Base-by-base conservation (phyloP, 495 filamentous ascomycete species). In the Daldinia concentrica region DNA sequence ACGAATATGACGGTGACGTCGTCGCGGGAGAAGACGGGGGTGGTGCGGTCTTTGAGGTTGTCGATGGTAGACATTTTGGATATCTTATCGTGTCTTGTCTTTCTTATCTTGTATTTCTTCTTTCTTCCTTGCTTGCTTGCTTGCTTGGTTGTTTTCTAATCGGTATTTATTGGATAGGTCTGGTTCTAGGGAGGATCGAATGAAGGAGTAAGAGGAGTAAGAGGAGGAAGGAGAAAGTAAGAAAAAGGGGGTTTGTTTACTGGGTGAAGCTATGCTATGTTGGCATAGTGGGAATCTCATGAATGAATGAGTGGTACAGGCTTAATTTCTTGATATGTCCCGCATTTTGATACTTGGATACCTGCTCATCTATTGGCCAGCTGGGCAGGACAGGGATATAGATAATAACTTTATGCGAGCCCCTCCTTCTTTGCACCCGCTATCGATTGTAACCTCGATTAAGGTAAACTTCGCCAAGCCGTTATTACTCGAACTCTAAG, bases 1-100 rank as follows among this genome's bases (percentile, higher is more conserved):
- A 93, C 90, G 84, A 92, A 93, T 81, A 99, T 85, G 69, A 99
- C 95, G 8, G 93, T 94, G 14, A 94, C 93, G 43, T 92, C 84
- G 54, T 85, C 68, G n/a, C 91, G 83, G 60, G 88, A 90, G 88
- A 97, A 99, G 70, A 93, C 88, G 7, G 95, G 92, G 52, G 84
- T 85, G 27, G 55, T 83, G 39, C 81, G 79, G 63, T 89, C 83
- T 63, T 81, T 79, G 65, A 78, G 77, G 61, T 66, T 74, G 55
- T 74, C 74, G 69, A 76, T 66, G 50, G 78, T 76, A 3, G 80
- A 77, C 80, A 82, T 82, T 12, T 74, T 74, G 69, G n/a, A 34
- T 34, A 34, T 8, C 8, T 34, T 34, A 9, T 9, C 6, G 3
- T 4, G 27, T 6, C 24, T 62, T 34, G 19, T 29, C 7, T 57